These are phyloP conservation scores for Blastobotrys aristatus DNA, from an alignment of 1,139 yeast genomes.

Conservation along the genomic window DNA sequence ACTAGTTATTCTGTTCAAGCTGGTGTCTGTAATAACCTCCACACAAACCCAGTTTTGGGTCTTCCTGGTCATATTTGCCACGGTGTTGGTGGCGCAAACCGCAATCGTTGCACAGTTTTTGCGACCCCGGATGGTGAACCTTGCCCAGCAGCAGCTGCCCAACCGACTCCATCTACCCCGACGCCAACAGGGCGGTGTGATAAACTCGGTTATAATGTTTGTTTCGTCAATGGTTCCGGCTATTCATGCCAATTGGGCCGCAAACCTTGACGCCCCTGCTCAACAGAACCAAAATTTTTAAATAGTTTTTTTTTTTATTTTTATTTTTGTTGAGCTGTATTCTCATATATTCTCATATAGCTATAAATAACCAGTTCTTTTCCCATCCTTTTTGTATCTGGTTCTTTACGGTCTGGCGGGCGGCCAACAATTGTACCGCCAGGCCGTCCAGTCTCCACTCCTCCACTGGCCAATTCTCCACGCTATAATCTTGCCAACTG, in stretches of 20 bases:
- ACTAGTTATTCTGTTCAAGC: slow-evolving; percentile 3
- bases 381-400: too few relatives aligned
- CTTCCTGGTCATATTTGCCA: slow-evolving; percentile 10
- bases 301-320: background rate
- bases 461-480: too few relatives aligned
- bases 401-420: too few relatives aligned
- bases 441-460: too few relatives aligned
- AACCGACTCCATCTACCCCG: background rate
- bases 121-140: slow-evolving; percentile 6
- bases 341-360: too few relatives aligned
- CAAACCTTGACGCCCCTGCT: background rate
- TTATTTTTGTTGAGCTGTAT: too few relatives aligned
- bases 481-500: too few relatives aligned
- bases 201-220: slow-evolving; percentile 2
- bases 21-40: slow-evolving; percentile 6
- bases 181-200: background rate
- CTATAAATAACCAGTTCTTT: too few relatives aligned
- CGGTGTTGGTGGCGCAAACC: slow-evolving; percentile 8
- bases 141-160: background rate
- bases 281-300: background rate
- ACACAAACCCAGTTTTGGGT: slow-evolving; percentile 13
- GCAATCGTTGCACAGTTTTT: slow-evolving; percentile 10
- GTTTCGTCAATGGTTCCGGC: slow-evolving; percentile 8
- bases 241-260: slow-evolving; percentile 14
- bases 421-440: too few relatives aligned